phyloP scores from a whole-genome alignment of 768 basidiomycete genomes.

The Russula emetica region DNA sequence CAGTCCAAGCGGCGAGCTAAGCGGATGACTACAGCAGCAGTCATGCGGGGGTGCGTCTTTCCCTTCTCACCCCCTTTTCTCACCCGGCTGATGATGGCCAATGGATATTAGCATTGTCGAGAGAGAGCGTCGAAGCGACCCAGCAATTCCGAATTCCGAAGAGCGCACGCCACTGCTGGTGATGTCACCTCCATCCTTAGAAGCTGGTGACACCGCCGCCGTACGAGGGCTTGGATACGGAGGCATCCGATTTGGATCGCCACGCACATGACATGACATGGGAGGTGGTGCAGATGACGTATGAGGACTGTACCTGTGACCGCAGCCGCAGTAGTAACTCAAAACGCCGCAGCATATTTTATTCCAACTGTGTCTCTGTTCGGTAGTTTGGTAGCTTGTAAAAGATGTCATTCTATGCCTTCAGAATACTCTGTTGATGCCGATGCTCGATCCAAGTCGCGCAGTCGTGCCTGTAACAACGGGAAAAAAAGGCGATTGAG shows the following conservation, averaged over 20 bases:
- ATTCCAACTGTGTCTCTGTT: not conserved
- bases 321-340: not conserved
- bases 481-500: too few relatives aligned
- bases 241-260: conserved; percentile 7
- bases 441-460: conserved; percentile 16
- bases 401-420: not conserved
- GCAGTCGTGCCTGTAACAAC: conserved; percentile 16
- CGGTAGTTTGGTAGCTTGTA: not conserved
- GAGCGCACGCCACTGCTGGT: conserved; percentile 23
- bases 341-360: not conserved
- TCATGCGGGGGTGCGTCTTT: conserved; percentile 68
- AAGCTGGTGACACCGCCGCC: not conserved
- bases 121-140: conserved; percentile 38
- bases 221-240: not conserved
- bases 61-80: not conserved
- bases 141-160: not conserved
- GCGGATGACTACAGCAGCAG: conserved; percentile 63
- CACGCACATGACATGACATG: conserved; percentile 15
- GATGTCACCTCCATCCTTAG: not conserved
- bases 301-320: conserved; percentile 44
- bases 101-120: conserved; percentile 47
- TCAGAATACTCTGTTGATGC: not conserved
- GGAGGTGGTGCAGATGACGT: not conserved
- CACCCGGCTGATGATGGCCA: not conserved
- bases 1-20: conserved; percentile 70